These are phyloP conservation scores for Balakata baccata DNA, from an alignment of 345 rosid genomes.

Conservation along the genomic window DNA sequence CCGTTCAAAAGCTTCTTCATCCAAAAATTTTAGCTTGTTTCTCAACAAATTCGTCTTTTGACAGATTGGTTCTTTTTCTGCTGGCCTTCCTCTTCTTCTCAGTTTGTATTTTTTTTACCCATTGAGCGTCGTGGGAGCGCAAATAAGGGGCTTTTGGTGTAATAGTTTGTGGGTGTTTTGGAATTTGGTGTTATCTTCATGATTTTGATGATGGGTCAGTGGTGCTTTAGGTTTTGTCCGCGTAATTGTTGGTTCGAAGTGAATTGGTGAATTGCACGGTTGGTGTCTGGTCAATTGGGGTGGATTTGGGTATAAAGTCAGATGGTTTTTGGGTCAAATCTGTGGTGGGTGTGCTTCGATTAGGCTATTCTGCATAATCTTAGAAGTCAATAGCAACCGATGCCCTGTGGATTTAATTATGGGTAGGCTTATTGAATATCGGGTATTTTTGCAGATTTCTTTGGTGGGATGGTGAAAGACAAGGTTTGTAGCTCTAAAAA, in stretches of 20 bases:
- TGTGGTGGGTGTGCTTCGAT: slow-evolving; percentile 10
- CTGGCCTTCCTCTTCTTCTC: not conserved
- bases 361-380: slow-evolving; percentile 14
- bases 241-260: slow-evolving; percentile 16
- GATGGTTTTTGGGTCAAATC: slow-evolving; percentile 10
- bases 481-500: slow-evolving; percentile 19
- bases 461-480: slow-evolving; percentile 23
- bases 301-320: slow-evolving; percentile 23
- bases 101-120: slow-evolving; percentile 3
- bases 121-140: slow-evolving; percentile 2
- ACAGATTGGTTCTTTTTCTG: not conserved
- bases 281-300: slow-evolving; percentile 23
- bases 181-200: slow-evolving; percentile 11
- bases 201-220: slow-evolving; percentile 26
- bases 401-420: slow-evolving; percentile 4
- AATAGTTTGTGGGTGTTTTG: slow-evolving; percentile 16
- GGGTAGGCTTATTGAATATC: slow-evolving; percentile 13
- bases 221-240: slow-evolving; percentile 23
- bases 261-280: slow-evolving; percentile 23
- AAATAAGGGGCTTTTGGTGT: slow-evolving; percentile 11
- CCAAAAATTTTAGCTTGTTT: not conserved
- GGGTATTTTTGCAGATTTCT: slow-evolving; percentile 18
- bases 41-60: slow-evolving; percentile 1
- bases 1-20: slow-evolving; percentile 6
- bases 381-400: slow-evolving; percentile 1